Conservation (phyloP, 176 grass and related monocot species). For the Hordeum marinum region DNA sequence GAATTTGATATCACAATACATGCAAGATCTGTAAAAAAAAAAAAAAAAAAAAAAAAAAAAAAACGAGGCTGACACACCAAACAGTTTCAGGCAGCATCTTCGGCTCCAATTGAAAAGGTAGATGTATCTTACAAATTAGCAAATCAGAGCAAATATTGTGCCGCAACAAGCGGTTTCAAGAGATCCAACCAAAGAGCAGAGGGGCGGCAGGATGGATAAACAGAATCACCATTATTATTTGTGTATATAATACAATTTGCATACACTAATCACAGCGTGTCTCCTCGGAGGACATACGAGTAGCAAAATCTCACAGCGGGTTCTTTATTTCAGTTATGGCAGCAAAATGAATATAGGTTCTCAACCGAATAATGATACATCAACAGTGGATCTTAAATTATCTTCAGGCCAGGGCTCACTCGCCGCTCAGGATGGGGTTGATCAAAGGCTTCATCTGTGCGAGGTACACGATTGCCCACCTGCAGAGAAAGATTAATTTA, state of each 20-base stretch:
- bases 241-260: conserved; percentile 43
- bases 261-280: conserved; percentile 49
- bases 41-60: no score
- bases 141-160: not conserved
- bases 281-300: conserved; percentile 19
- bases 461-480: conserved; percentile 98
- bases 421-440: conserved; percentile 85
- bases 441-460: conserved; percentile 94
- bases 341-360: conserved; percentile 44
- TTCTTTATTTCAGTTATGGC: conserved; percentile 28
- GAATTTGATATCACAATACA: no score
- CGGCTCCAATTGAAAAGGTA: not conserved
- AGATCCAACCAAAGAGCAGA: not conserved
- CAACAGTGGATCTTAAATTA: not conserved
- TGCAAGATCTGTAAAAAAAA: no score
- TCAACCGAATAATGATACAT: conserved; percentile 33
- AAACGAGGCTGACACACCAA: not conserved
- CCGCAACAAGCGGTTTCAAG: not conserved
- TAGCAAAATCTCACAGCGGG: conserved; percentile 28
- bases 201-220: not conserved
- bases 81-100: not conserved
- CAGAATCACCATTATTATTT: not conserved
- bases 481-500: not conserved
- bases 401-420: conserved; percentile 36
- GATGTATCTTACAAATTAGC: not conserved